phyloP scores from a whole-genome alignment of 1,139 yeast genomes.

The Arxiozyma slooffiae region DNA sequence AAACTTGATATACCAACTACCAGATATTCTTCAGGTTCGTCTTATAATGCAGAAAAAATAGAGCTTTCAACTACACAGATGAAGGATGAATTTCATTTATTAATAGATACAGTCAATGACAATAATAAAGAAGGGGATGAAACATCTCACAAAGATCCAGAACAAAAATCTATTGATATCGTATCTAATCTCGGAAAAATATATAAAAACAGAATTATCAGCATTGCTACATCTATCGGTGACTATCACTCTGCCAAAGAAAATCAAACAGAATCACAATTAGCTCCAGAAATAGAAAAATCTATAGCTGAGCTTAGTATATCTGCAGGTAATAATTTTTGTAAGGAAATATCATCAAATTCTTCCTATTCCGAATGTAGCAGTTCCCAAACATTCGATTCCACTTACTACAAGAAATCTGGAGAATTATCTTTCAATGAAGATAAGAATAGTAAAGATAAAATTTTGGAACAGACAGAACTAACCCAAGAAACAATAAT shows the following conservation, averaged over 20 bases:
- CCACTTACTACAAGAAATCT: background rate
- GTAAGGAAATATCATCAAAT: background rate
- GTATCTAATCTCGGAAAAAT: slow-evolving; percentile 4
- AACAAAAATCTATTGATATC: background rate
- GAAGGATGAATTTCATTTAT: slow-evolving; percentile 13
- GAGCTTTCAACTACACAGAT: slow-evolving; percentile 15
- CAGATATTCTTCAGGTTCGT: slow-evolving; percentile 21
- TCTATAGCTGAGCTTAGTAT: slow-evolving; percentile 16
- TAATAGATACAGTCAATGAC: slow-evolving; percentile 1
- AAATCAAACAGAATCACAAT: background rate
- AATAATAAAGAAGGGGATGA: background rate
- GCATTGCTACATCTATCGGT: slow-evolving; percentile 21
- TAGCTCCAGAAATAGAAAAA: background rate
- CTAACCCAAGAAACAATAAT: background rate
- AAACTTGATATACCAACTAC: slow-evolving; percentile 7
- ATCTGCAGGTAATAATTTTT: slow-evolving; percentile 9
- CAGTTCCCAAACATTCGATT: background rate
- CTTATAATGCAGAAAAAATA: slow-evolving; percentile 15
- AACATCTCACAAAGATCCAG: background rate
- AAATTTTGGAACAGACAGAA: background rate
- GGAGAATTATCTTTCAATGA: background rate
- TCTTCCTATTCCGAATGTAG: background rate
- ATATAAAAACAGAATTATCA: slow-evolving; percentile 17
- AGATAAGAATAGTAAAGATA: background rate
- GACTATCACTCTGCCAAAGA: slow-evolving; percentile 19